Percentiles rank a stretch among this genome's conserved stretches.
These are phyloP conservation scores for Lanzia echinophila DNA, from an alignment of 2,329 filamentous ascomycete genomes.

Conservation along the genomic window DNA sequence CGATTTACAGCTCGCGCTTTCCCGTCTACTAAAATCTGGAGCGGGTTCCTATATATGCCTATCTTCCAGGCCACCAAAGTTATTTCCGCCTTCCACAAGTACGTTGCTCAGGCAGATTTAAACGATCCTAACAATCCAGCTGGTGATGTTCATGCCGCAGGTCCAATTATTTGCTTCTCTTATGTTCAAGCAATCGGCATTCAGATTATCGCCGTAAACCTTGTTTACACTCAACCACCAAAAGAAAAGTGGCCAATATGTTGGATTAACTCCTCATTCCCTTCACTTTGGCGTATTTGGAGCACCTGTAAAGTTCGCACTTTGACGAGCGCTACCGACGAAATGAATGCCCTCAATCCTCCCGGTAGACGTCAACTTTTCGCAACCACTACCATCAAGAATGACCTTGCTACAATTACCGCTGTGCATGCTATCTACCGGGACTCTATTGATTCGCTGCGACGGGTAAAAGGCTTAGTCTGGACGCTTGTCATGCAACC, in stretches of 20 bases:
- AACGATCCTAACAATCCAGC: background rate
- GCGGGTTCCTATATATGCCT: slow-evolving; percentile 32
- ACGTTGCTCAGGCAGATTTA: slow-evolving; percentile 8
- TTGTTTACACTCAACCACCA: slow-evolving; percentile 23
- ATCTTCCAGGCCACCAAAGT: slow-evolving; percentile 20
- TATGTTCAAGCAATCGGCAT: slow-evolving; percentile 20
- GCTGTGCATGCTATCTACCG: slow-evolving; percentile 27
- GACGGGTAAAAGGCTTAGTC: slow-evolving; percentile 25
- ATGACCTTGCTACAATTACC: slow-evolving; percentile 28
- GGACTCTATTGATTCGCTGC: slow-evolving; percentile 25
- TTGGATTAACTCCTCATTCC: slow-evolving; percentile 30
- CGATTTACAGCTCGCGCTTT: slow-evolving; percentile 10
- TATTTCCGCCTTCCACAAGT: slow-evolving; percentile 24
- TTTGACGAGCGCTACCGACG: slow-evolving; percentile 30
- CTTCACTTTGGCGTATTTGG: slow-evolving; percentile 30
- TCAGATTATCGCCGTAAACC: slow-evolving; percentile 31
- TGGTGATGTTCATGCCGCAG: slow-evolving; percentile 22
- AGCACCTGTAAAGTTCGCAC: slow-evolving; percentile 30
- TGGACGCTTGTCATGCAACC: slow-evolving; percentile 33
- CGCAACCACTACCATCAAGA: slow-evolving; percentile 33
- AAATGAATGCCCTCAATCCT: slow-evolving; percentile 30
- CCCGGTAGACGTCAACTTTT: slow-evolving; percentile 30
- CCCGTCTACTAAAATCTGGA: slow-evolving; percentile 26
- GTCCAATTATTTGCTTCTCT: slow-evolving; percentile 26
- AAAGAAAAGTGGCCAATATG: slow-evolving; percentile 28